Evolutionary conservation across 192 early-diverging fungal genomes (phyloP), one percentile per base, ranked within the genome.

Genomic region (Pilaira anomala): DNA sequence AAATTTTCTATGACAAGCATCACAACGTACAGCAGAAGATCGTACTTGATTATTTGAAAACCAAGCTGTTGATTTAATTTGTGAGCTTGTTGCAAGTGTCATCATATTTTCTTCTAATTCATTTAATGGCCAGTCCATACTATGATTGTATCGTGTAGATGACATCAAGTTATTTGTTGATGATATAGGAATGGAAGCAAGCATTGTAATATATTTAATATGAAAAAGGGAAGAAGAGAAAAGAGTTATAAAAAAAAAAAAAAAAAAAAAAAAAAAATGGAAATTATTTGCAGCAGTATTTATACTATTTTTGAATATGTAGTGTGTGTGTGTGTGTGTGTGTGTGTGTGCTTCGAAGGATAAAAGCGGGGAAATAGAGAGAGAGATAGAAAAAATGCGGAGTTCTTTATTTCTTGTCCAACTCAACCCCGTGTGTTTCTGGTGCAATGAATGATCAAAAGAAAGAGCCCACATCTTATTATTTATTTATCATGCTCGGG

Each of bases 101-200:
- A 62, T 62, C 19, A 46, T 18, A 19, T 62, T 49, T 49, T 63
- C 62, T 50, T 52, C 62, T n/a, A 22, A 40, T 50, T 50, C 62
- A n/a, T 63, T 44, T 36, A 63, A 25, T 50, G 62, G 49, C 62
- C 62, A 63, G 36, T 39, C 56, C 33, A n/a, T n/a, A n/a, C n/a
- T n/a, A 55, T 28, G 28, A 2, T 42, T 4, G 16, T 46, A 46
- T 46, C 44, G 13, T 46, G 16, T 46, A 4, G 44, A 18, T 46
- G 44, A 46, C 16, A 18, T 2, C 13, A 19, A 18, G 4, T 46
- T 14, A 19, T 46, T 46, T 19, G 12, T 12, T 40, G 13, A 1
- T 18, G 44, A 46, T 19, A 46, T 19, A 19, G 44, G 13, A 46
- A 46, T 19, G 18, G 44, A 46, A 19, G 44, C 44, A 18, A 46